Evolutionary conservation across 306 rosid genomes (phyloP), one percentile per base, ranked within the genome.

Genomic region (Amphicarpaea edgeworthii): DNA sequence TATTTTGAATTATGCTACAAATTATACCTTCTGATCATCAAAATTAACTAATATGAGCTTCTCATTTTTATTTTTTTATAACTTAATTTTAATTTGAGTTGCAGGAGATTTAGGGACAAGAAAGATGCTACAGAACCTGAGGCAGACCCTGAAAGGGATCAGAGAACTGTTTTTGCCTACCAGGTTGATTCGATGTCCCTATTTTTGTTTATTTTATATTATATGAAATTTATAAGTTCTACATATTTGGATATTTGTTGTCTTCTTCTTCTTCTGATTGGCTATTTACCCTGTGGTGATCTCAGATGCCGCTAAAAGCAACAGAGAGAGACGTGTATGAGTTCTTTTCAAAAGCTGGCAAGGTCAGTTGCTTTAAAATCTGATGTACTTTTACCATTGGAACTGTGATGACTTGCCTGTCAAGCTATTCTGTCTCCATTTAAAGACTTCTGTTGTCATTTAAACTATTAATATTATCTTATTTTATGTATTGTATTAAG

Each of bases 61-160:
- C 5, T 51, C 49, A 59, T 4, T 69, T 65, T 4, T 69, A 16
- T 41, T 79, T 5, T 5, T 4, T 79, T 19, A 68, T 17, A 41
- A 14, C 47, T 73, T 30, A 55, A 32, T 81, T 73, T 47, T 77
- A 21, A 68, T 73, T 30, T 74, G 74, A 64, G 9, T 82, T 74
- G 54, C 88, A 95, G 99, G 93, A 95, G 96, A 77, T 85, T 83
- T 76, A 90, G 93, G 84, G 99, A 92, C 45, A 95, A 95, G 86
- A 92, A 90, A 82, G 99, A 95, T 17, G 83, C 70, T 2, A 85
- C 30, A 72, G 99, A 95, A 88, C 99, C 97, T 3, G 99, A 95
- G 87, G 99, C 99, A 66, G 99, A 95, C 71, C 98, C 98, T 58
- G 99, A 95, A 85, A 92, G 99, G 85, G 99, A 95, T 73, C 99